Conservation (phyloP, 768 basidiomycete species). For the Dacryopinax spathularia region DNA sequence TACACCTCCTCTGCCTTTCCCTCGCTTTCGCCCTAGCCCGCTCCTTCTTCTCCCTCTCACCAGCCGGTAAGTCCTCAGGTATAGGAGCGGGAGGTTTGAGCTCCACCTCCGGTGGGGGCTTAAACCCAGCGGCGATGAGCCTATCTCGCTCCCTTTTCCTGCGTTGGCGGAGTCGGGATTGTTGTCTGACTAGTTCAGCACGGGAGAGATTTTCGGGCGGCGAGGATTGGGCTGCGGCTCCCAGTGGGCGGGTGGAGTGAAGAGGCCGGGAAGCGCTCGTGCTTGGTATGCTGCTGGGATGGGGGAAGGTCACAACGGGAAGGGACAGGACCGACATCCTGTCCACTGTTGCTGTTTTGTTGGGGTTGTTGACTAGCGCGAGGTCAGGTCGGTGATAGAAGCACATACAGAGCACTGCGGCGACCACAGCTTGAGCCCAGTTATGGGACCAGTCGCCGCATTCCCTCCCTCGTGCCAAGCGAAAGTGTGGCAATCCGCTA, state of each 20-base stretch:
- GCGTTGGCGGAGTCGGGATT: neutral
- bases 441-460: no score
- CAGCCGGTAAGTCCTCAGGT: neutral
- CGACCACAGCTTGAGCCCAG: no score
- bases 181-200: neutral
- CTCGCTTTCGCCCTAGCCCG: neutral
- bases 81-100: neutral
- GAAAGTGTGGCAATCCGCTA: no score
- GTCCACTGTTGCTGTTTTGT: neutral
- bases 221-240: neutral
- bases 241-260: neutral
- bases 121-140: neutral
- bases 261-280: neutral
- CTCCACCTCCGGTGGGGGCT: neutral
- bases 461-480: no score
- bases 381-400: neutral
- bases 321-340: neutral
- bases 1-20: conserved; percentile 2
- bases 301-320: neutral
- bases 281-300: neutral
- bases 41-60: neutral
- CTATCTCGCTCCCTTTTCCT: neutral
- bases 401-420: neutral
- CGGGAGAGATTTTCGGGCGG: neutral
- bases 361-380: neutral